Base-by-base conservation (phyloP, 495 filamentous ascomycete species). In the Aspergillus diversus region DNA sequence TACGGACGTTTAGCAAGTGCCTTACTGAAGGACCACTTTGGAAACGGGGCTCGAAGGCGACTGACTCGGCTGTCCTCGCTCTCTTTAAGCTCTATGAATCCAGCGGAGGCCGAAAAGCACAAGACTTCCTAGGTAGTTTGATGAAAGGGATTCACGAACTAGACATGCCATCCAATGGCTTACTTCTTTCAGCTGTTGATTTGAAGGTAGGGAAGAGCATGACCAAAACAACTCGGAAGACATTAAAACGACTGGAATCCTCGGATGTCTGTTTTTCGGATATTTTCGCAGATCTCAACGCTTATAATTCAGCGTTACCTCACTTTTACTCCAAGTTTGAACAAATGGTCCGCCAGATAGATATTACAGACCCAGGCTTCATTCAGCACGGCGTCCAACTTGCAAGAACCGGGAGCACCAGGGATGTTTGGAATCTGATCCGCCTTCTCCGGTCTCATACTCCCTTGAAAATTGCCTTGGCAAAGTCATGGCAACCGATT, bases 371-470 rank as follows among this genome's bases (percentile, higher is more conserved):
- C 55, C 67, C 75, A 0, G 60, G 47, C 0, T 76, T 75, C 46
- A 63, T 71, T 12, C 55, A 72, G 15, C 66, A 75, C 31, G 69
- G 64, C 31, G 42, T 80, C 37, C 64, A 69, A 8, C 50, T 77
- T 13, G 75, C 72, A 6, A 65, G 74, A 63, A 70, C 64, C 13
- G 79, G 77, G 6, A 65, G 77, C 57, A 70, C 73, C n/a, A 42
- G 60, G 13, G 66, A 59, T 31, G 66, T 76, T 31, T 75, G 72
- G 70, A 71, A 72, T 15, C 33, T 80, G 21, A 60, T 80, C 33
- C 70, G 74, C 52, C 60, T 81, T 5, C 67, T 81, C 21, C 66
- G 70, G 27, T 71, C 68, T 11, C 78, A 81, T 42, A 78, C 72
- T 0, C 75, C 79, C 0, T 65, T 81, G 37, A 79, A 80, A 42